A percentile compares a stretch with the other conserved stretches of the same genome.
These are phyloP conservation scores for Nitzschia sp. DNA, from an alignment of 108 stramenopile species.

Conservation along the genomic window DNA sequence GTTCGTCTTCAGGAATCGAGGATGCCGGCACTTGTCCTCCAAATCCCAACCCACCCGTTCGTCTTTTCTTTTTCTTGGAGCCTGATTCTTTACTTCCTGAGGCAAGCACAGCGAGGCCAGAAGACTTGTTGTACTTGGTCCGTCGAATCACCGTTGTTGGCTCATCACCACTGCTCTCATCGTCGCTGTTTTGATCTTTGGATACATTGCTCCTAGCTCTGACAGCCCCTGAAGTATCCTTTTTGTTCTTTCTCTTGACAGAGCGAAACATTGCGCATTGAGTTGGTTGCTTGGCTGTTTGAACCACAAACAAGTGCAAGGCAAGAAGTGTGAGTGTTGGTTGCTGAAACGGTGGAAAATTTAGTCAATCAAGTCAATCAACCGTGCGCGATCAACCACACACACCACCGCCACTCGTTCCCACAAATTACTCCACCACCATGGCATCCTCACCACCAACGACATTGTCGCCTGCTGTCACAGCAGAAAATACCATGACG, in stretches of 20 bases:
- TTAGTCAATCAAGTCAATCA: too few species aligned
- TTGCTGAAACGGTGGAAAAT: too few species aligned
- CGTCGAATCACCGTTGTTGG: background rate
- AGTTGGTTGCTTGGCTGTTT: too few species aligned
- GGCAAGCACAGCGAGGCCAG: too few species aligned
- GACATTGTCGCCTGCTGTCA: background rate
- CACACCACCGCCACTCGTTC: too few species aligned
- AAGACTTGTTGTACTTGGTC: background rate
- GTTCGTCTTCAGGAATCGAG: constrained; percentile 18
- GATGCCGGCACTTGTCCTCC: constrained; percentile 19
- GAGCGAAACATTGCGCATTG: constrained; percentile 12
- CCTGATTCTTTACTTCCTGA: too few species aligned
- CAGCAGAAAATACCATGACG: background rate
- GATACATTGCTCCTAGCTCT: constrained; percentile 25
- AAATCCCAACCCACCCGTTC: constrained; percentile 30
- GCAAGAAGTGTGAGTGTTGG: too few species aligned
- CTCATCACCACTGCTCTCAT: constrained; percentile 6
- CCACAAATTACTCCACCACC: background rate
- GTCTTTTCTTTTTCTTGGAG: constrained; percentile 34
- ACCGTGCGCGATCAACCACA: too few species aligned
- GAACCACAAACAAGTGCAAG: too few species aligned
- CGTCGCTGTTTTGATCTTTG: constrained; percentile 20
- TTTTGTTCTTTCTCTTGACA: constrained; percentile 15
- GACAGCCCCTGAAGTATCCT: constrained; percentile 16
- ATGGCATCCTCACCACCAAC: constrained; percentile 4